phyloP scores from a whole-genome alignment of 1,284 basidiomycete genomes.

The Stygiomarasmius scandens region DNA sequence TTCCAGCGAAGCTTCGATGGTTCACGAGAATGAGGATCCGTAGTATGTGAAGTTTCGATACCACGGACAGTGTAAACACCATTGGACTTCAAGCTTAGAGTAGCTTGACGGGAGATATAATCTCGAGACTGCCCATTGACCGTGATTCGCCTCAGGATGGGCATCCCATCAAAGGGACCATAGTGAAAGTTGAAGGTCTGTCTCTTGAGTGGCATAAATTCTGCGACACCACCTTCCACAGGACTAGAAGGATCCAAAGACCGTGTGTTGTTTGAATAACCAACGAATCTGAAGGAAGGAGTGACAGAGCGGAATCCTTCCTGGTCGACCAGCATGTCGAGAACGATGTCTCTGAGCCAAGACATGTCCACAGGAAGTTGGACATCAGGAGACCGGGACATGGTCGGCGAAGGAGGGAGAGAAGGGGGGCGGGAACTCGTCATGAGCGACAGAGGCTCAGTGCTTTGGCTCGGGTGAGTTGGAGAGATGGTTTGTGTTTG shows the following conservation, averaged over 20 bases:
- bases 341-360: slow-evolving; percentile 54
- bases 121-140: slow-evolving; percentile 66
- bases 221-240: slow-evolving; percentile 44
- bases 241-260: slow-evolving; percentile 28
- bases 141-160: slow-evolving; percentile 67
- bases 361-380: slow-evolving; percentile 40
- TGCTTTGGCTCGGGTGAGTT: not conserved
- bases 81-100: slow-evolving; percentile 62
- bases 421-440: slow-evolving; percentile 19
- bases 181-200: slow-evolving; percentile 71
- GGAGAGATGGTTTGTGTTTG: not conserved
- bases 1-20: slow-evolving; percentile 62
- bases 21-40: slow-evolving; percentile 23
- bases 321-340: slow-evolving; percentile 80
- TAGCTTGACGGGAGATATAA: slow-evolving; percentile 72
- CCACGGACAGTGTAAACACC: slow-evolving; percentile 77
- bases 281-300: slow-evolving; percentile 60
- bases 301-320: slow-evolving; percentile 71
- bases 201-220: slow-evolving; percentile 64
- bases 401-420: slow-evolving; percentile 8
- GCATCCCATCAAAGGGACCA: slow-evolving; percentile 66
- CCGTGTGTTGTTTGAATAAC: slow-evolving; percentile 43
- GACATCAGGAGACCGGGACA: slow-evolving; percentile 15
- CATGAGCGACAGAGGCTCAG: not conserved
- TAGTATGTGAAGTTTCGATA: slow-evolving; percentile 44